Conservation (phyloP, 2,329 filamentous ascomycete species). For the Ophiostoma fasciatum region DNA sequence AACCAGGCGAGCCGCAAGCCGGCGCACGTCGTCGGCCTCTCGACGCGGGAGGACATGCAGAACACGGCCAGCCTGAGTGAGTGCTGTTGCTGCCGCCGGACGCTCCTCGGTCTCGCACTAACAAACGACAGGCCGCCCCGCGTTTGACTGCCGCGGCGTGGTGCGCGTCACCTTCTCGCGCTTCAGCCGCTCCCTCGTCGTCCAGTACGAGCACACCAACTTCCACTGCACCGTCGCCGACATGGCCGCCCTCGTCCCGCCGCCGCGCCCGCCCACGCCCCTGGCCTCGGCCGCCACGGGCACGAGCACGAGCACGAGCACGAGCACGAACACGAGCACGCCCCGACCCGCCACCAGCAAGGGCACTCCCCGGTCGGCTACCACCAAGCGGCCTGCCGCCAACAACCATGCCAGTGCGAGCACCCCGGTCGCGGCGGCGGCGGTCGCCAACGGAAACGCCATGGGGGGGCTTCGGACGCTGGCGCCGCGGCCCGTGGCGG, state of each 20-base stretch:
- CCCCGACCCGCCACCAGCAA: too few relatives aligned
- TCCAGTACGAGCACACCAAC: conserved; percentile 41
- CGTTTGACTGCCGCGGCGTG: conserved; percentile 42
- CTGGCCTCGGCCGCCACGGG: conserved; percentile 6
- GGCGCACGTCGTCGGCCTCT: conserved; percentile 31
- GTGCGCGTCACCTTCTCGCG: conserved; percentile 35
- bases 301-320: neutral
- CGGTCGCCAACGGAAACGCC: too few relatives aligned
- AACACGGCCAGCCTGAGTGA: conserved; percentile 31
- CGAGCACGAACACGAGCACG: conserved; percentile 1
- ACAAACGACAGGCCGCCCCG: conserved; percentile 33
- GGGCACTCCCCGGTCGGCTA: too few relatives aligned
- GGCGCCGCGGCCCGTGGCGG: too few relatives aligned
- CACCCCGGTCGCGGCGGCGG: too few relatives aligned
- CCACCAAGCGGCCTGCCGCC: too few relatives aligned
- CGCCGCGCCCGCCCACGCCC: conserved; percentile 22
- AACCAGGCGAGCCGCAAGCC: conserved; percentile 25
- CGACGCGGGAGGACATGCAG: conserved; percentile 29
- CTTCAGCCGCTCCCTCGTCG: conserved; percentile 28
- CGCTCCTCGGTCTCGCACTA: too few relatives aligned
- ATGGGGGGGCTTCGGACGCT: too few relatives aligned
- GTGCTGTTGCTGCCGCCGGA: conserved; percentile 10
- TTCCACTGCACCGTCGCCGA: conserved; percentile 41
- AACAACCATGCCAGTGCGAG: too few relatives aligned
- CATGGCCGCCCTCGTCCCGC: conserved; percentile 31